Conservation (phyloP, 176 grass and related monocot genomes). For the Oryza coarctata region DNA sequence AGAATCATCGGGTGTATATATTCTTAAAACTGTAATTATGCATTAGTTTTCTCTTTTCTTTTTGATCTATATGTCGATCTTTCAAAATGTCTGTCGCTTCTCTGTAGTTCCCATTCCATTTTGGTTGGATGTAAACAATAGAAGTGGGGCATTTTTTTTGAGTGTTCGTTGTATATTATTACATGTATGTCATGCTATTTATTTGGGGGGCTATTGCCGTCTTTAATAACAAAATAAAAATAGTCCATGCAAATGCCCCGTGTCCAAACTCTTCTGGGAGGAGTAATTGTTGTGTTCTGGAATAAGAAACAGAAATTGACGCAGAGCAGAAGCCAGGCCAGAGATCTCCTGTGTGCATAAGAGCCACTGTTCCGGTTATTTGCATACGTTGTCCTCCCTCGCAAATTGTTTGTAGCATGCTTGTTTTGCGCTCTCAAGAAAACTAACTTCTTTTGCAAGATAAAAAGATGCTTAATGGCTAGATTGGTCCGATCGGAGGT, state of each 20-base stretch:
- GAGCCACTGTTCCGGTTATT: neutral
- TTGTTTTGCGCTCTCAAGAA: too few species aligned
- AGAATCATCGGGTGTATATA: slow-evolving; percentile 38
- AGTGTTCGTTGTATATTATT: slow-evolving; percentile 9
- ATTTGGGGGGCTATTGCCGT: slow-evolving; percentile 25
- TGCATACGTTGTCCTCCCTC: too few species aligned
- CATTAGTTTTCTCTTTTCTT: slow-evolving; percentile 8
- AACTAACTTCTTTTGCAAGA: too few species aligned
- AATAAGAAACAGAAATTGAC: neutral
- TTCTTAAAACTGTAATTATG: slow-evolving; percentile 47
- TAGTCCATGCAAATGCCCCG: neutral
- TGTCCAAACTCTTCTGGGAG: neutral
- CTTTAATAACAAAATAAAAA: slow-evolving; percentile 23
- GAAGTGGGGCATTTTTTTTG: slow-evolving; percentile 5
- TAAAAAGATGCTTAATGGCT: too few species aligned
- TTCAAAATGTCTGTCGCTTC: slow-evolving; percentile 14
- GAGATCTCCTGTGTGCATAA: too few species aligned
- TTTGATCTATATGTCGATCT: slow-evolving; percentile 1
- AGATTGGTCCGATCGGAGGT: too few species aligned
- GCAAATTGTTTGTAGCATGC: too few species aligned
- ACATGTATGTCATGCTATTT: neutral
- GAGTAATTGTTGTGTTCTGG: neutral
- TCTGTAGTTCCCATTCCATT: neutral
- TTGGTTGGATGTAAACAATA: slow-evolving; percentile 31
- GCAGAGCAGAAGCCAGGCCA: neutral